These are phyloP conservation scores for Cajanus cajan DNA, from an alignment of 306 rosid species.

Conservation along the genomic window DNA sequence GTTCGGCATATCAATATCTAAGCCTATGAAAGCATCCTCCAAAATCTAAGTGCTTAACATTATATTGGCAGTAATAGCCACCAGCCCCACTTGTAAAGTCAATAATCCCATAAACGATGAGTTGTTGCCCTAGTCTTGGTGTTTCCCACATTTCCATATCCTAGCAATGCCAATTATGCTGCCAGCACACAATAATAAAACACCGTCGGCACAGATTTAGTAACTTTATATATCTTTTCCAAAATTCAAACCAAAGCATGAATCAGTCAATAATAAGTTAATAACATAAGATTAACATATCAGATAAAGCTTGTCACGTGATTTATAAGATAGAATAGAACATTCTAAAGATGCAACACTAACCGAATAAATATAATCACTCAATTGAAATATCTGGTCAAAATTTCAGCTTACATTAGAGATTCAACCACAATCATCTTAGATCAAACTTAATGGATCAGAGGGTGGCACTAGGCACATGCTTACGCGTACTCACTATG, in stretches of 20 bases:
- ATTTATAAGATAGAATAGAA: not conserved
- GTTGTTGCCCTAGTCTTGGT: not conserved
- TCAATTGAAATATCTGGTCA: not conserved
- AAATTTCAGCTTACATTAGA: not conserved
- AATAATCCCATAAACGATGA: not conserved
- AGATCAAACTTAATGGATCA: not conserved
- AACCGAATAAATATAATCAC: not conserved
- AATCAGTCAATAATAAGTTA: not conserved
- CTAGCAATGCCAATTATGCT: constrained; percentile 23
- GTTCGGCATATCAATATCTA: not conserved
- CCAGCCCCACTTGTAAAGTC: not conserved
- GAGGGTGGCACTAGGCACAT: not conserved
- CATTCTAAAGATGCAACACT: not conserved
- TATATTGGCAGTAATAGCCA: not conserved
- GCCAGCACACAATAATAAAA: constrained; percentile 20
- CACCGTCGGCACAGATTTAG: not conserved
- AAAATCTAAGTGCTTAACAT: constrained; percentile 3
- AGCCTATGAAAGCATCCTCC: not conserved
- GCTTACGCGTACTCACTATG: not conserved
- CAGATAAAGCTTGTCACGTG: constrained; percentile 7
- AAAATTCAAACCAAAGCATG: not conserved
- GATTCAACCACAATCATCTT: not conserved
- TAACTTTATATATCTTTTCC: not conserved
- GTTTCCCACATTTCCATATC: constrained; percentile 19
- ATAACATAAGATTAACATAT: not conserved